Percentiles rank a stretch among this genome's conserved stretches.
Conservation (phyloP, 345 rosid species). For the Anastatica hierochuntica region DNA sequence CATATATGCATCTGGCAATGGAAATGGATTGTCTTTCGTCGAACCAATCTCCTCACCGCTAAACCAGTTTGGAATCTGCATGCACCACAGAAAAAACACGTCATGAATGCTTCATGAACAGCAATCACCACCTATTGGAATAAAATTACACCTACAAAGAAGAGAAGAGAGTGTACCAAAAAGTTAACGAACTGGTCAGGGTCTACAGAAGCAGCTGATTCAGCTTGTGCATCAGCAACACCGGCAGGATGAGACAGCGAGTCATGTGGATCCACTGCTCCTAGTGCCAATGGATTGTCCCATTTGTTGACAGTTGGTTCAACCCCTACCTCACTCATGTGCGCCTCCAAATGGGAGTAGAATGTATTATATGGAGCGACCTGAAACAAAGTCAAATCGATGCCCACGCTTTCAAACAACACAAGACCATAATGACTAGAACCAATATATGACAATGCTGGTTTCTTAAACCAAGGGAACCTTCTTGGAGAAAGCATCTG, state of each 20-base stretch:
- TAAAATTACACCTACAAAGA: neutral
- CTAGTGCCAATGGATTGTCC: conserved; percentile 76
- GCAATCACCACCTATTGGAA: neutral
- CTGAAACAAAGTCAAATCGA: conserved; percentile 32
- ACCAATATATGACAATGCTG: neutral
- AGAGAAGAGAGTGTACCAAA: conserved; percentile 40
- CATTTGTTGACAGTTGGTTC: conserved; percentile 66
- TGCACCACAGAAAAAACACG: neutral
- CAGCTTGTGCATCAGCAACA: conserved; percentile 77
- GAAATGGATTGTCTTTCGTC: conserved; percentile 76
- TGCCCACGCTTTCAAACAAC: no score
- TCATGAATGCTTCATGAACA: neutral
- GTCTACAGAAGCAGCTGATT: conserved; percentile 61
- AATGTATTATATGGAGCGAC: conserved; percentile 91
- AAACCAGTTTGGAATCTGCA: conserved; percentile 86
- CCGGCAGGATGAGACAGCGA: conserved; percentile 94
- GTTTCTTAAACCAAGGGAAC: neutral
- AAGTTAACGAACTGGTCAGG: conserved; percentile 86
- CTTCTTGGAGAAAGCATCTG: neutral
- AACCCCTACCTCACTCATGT: conserved; percentile 74
- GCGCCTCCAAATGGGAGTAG: conserved; percentile 77
- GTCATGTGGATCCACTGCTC: conserved; percentile 85
- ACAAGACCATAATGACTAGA: neutral
- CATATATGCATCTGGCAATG: conserved; percentile 57
- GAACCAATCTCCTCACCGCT: conserved; percentile 52